Conservation (phyloP, 2,329 filamentous ascomycete species). For the Colletotrichum somersetense region DNA sequence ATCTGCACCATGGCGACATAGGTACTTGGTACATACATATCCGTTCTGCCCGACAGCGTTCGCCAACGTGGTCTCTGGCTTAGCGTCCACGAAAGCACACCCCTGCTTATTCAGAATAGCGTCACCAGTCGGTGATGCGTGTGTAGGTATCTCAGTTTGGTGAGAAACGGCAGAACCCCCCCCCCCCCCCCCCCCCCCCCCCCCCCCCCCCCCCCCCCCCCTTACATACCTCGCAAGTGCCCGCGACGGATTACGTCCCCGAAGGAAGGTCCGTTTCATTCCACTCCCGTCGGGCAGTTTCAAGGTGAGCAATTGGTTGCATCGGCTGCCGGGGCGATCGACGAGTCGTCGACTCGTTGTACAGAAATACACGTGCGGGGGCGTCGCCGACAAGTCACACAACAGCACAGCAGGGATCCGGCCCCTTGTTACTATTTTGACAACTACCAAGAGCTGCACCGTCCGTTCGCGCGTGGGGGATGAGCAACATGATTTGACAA, state of each 20-base stretch:
- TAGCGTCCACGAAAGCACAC: too few relatives aligned
- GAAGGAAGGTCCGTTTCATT: constrained; percentile 21
- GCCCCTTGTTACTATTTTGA: constrained; percentile 39
- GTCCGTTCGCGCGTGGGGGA: constrained; percentile 1
- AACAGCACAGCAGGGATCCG: constrained; percentile 7
- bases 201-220: too few relatives aligned
- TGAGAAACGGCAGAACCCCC: too few relatives aligned
- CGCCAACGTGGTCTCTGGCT: too few relatives aligned
- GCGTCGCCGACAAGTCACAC: constrained; percentile 17
- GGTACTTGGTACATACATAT: too few relatives aligned
- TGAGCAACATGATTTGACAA: background rate
- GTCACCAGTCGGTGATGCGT: too few relatives aligned
- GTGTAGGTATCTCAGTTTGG: too few relatives aligned
- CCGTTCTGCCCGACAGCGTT: too few relatives aligned
- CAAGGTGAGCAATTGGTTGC: constrained; percentile 27
- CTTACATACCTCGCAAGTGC: too few relatives aligned
- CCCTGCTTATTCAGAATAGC: too few relatives aligned
- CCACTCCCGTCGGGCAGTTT: constrained; percentile 27
- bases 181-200: too few relatives aligned
- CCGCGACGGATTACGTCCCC: constrained; percentile 1
- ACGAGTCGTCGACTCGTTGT: constrained; percentile 11
- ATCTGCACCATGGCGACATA: too few relatives aligned
- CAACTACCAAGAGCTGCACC: constrained; percentile 21
- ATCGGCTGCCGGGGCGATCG: constrained; percentile 20
- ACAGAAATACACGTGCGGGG: constrained; percentile 21